Evolutionary conservation across 2,329 filamentous ascomycete species (phyloP), one percentile per base, ranked within the genome.

Genomic region (Claviceps africana): DNA sequence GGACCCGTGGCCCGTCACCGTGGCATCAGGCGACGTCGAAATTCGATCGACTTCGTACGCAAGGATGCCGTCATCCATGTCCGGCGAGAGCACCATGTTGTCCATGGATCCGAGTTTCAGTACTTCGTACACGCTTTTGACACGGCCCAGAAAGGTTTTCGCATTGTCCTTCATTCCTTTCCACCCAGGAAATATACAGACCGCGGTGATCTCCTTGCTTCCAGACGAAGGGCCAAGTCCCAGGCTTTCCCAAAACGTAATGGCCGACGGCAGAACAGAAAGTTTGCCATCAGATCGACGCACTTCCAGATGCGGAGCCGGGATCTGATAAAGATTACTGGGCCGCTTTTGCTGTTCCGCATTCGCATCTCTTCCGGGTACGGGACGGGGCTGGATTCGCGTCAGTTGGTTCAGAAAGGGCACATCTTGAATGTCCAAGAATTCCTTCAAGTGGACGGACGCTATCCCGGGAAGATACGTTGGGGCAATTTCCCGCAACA

Each of bases 231-330:
- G 88, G 1, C 80, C 80, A 1, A 95, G 73, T 0, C 86, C 85
- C 19, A 94, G 70, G 47, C 83, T 82, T 62, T 93, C 87, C 88
- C 88, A 94, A 61, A 93, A 95, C 1, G 76, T 70, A 21, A 91
- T 70, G 0, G 86, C 84, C 0, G 86, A 79, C 2, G 88, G 85
- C 22, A 91, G 71, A 40, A 94, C 72, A 11, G 88, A 87, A 52
- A 89, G 76, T 47, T 77, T 78, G 1, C 76, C 75, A 40, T 88
- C 84, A 21, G 81, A 78, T 51, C 87, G 76, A 48, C 83, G 82
- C 11, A 94, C 72, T 57, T 87, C 82, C 39, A 93, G 70, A 60
- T 86, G 83, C 1, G 87, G 86, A 0, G 81, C 72, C 1, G 78
- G 76, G 2, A 93, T 78, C 42, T 74, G 71, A 56, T 85, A 85